phyloP scores from a whole-genome alignment of 1,139 yeast genomes.

The Yamadazyma jaroonii region DNA sequence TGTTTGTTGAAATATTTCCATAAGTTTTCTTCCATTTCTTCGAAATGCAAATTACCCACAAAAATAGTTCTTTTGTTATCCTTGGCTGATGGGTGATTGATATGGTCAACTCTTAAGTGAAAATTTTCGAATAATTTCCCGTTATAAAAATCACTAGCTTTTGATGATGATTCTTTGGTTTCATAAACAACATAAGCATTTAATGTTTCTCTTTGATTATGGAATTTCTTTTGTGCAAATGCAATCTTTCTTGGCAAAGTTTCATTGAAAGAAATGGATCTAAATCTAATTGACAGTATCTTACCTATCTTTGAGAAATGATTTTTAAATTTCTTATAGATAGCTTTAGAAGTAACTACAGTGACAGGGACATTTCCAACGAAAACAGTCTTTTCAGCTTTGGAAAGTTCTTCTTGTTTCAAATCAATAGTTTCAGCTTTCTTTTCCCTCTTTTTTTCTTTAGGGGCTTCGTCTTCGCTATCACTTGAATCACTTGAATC shows the following conservation, averaged over 20 bases:
- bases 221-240: conserved; percentile 75
- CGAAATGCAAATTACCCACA: conserved; percentile 93
- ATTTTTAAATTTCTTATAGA: conserved; percentile 62
- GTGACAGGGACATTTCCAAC: conserved; percentile 78
- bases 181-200: conserved; percentile 86
- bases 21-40: conserved; percentile 82
- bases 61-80: conserved; percentile 83
- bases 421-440: conserved; percentile 44
- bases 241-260: conserved; percentile 92
- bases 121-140: conserved; percentile 65
- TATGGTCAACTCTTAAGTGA: conserved; percentile 88
- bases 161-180: conserved; percentile 49
- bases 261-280: conserved; percentile 89
- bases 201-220: conserved; percentile 72
- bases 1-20: conserved; percentile 74
- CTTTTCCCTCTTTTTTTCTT: conserved; percentile 8
- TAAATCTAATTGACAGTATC: conserved; percentile 75
- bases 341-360: conserved; percentile 62
- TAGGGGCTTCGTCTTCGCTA: conserved; percentile 6
- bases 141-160: conserved; percentile 55
- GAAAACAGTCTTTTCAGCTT: conserved; percentile 86
- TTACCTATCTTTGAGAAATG: conserved; percentile 57
- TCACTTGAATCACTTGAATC: conserved; percentile 8
- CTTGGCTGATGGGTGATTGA: conserved; percentile 84
- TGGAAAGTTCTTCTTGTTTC: conserved; percentile 69